A percentile compares a stretch with the other conserved stretches of the same genome.
Conservation (phyloP, 2,329 filamentous ascomycete genomes). For the Fusarium bactridioides region DNA sequence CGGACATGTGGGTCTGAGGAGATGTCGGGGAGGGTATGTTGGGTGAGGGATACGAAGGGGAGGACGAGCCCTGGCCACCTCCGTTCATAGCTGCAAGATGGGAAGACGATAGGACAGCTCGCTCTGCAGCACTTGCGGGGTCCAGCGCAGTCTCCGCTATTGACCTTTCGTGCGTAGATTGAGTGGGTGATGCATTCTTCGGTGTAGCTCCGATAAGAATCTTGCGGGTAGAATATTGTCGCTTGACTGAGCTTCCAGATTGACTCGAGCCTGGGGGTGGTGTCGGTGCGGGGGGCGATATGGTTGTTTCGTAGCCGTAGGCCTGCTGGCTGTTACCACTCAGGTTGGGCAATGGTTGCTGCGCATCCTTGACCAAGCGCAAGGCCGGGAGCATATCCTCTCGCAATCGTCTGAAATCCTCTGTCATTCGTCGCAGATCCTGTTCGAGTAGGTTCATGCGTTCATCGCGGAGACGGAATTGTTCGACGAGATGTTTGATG, state of each 20-base stretch:
- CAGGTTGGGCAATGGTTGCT: conserved; percentile 78
- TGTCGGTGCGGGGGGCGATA: conserved; percentile 65
- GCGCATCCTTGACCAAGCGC: conserved; percentile 88
- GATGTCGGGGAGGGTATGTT: conserved; percentile 76
- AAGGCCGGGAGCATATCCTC: conserved; percentile 93
- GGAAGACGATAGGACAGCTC: conserved; percentile 71
- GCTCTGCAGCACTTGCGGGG: conserved; percentile 72
- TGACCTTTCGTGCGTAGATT: conserved; percentile 71
- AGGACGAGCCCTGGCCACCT: conserved; percentile 62
- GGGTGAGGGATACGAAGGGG: conserved; percentile 65
- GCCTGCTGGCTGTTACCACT: conserved; percentile 48
- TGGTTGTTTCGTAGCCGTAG: conserved; percentile 60
- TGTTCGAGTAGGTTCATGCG: conserved; percentile 84
- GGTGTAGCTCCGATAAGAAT: conserved; percentile 74
- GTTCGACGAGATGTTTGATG: conserved; percentile 88
- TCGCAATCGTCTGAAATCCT: conserved; percentile 86
- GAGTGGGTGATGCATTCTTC: conserved; percentile 80
- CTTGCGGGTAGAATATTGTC: conserved; percentile 80
- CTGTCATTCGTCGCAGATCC: conserved; percentile 82
- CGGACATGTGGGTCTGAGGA: conserved; percentile 62
- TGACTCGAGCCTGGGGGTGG: conserved; percentile 61
- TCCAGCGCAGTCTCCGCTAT: conserved; percentile 72
- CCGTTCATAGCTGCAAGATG: conserved; percentile 77
- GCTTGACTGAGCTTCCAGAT: conserved; percentile 62
- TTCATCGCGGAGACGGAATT: conserved; percentile 88